Conservation (phyloP, 1,284 basidiomycete genomes). For the Irpex sp. region DNA sequence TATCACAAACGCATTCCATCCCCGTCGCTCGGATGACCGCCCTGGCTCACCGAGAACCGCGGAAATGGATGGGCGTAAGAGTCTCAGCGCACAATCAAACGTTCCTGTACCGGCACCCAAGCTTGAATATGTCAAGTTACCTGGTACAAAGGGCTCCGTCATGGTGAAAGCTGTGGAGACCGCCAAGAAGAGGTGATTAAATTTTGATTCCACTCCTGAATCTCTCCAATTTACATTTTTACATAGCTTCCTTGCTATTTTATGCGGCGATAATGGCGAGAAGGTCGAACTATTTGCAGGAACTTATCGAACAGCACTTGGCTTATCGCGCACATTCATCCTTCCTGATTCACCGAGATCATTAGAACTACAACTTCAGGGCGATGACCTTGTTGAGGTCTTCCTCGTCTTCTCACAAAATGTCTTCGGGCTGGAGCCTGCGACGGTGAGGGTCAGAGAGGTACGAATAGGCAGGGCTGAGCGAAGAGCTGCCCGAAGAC, state of each 20-base stretch:
- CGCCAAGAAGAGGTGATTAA: constrained; percentile 70
- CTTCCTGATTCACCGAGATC: constrained; percentile 83
- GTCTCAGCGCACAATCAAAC: constrained; percentile 14
- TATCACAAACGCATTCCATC: constrained; percentile 58
- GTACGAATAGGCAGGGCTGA: constrained; percentile 85
- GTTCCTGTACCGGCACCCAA: constrained; percentile 71
- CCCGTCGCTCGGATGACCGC: constrained; percentile 56
- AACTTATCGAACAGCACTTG: constrained; percentile 76
- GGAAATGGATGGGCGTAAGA: constrained; percentile 19
- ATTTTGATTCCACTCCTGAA: neutral
- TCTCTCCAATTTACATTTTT: neutral
- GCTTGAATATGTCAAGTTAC: constrained; percentile 85
- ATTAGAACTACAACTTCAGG: constrained; percentile 84
- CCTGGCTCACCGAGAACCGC: constrained; percentile 29
- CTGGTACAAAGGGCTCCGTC: constrained; percentile 82
- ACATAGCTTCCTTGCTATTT: constrained; percentile 77
- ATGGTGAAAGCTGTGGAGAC: constrained; percentile 84
- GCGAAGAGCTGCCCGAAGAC: constrained; percentile 73
- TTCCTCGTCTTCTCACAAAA: constrained; percentile 86
- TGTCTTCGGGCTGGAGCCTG: constrained; percentile 85
- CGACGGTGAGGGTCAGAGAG: constrained; percentile 86
- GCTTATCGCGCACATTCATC: constrained; percentile 82
- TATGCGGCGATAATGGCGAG: constrained; percentile 90
- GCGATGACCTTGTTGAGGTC: constrained; percentile 85
- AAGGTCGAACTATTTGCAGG: constrained; percentile 89